Conservation (phyloP, 2,329 filamentous ascomycete genomes). For the Sporothrix sp. region DNA sequence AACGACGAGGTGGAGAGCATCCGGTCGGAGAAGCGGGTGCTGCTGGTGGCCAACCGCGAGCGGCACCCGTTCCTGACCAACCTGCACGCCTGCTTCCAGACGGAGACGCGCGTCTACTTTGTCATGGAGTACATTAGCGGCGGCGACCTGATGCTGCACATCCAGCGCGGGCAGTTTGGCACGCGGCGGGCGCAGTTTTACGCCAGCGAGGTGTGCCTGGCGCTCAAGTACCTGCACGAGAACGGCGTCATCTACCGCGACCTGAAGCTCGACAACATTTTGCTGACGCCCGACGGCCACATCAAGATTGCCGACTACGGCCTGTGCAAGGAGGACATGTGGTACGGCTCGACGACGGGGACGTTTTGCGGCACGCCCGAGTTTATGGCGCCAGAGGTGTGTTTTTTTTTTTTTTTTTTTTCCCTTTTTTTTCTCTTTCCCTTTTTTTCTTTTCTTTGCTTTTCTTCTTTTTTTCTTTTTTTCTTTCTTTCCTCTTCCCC, state of each 20-base stretch:
- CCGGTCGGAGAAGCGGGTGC: conserved; percentile 93
- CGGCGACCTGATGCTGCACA: conserved; percentile 98
- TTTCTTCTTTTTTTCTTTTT: conserved; percentile 17
- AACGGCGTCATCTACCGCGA: conserved; percentile 99
- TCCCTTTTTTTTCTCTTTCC: not conserved
- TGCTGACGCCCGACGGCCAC: conserved; percentile 88
- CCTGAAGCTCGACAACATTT: conserved; percentile 85
- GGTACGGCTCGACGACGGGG: conserved; percentile 92
- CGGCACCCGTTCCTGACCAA: conserved; percentile 92
- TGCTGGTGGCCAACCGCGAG: conserved; percentile 93
- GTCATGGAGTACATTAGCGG: conserved; percentile 99
- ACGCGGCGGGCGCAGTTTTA: conserved; percentile 98
- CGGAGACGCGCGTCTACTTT: conserved; percentile 95
- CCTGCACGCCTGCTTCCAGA: conserved; percentile 97
- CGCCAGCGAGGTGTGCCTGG: conserved; percentile 91
- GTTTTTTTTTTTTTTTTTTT: conserved; percentile 19
- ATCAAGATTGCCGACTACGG: conserved; percentile 99
- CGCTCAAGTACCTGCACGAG: conserved; percentile 98
- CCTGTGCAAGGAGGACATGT: conserved; percentile 99
- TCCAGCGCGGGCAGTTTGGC: conserved; percentile 92
- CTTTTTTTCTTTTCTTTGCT: conserved; percentile 2
- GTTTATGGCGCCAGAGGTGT: conserved; percentile 96
- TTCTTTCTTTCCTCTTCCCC: not conserved
- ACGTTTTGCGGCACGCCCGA: conserved; percentile 99
- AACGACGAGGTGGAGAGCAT: conserved; percentile 99